Conservation (phyloP, 352 stramenopile species). For the Pelagophyceae sp. region DNA sequence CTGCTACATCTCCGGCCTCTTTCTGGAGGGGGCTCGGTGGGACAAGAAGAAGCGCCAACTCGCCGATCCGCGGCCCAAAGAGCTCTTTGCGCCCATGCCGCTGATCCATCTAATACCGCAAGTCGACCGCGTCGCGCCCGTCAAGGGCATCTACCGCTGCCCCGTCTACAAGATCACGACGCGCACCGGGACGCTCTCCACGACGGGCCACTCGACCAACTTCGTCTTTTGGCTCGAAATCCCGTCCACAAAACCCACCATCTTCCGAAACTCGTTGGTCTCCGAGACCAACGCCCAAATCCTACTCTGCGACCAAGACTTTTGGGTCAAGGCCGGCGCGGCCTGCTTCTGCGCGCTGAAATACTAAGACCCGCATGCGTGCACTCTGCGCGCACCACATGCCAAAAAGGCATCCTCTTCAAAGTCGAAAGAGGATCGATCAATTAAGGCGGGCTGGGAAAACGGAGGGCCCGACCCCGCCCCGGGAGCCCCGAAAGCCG, state of each 20-base stretch:
- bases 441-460: too few relatives aligned
- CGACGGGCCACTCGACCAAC: constrained; percentile 85
- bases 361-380: too few relatives aligned
- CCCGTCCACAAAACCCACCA: constrained; percentile 63
- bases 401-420: too few relatives aligned
- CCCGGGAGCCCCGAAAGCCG: too few relatives aligned
- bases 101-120: constrained; percentile 70
- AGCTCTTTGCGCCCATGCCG: constrained; percentile 81
- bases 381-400: too few relatives aligned
- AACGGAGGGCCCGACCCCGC: too few relatives aligned
- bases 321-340: constrained; percentile 76
- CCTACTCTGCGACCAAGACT: constrained; percentile 58
- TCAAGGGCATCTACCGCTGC: constrained; percentile 75
- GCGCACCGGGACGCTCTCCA: constrained; percentile 77
- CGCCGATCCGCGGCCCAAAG: constrained; percentile 66
- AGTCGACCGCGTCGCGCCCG: constrained; percentile 57
- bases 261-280: constrained; percentile 65
- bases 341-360: constrained; percentile 80
- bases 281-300: constrained; percentile 74
- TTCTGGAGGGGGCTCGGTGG: constrained; percentile 78
- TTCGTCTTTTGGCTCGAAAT: constrained; percentile 87
- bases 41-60: constrained; percentile 59
- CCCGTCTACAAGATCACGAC: constrained; percentile 88
- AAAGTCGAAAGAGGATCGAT: too few relatives aligned
- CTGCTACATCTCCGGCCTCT: constrained; percentile 77